Evolutionary conservation across 2,329 filamentous ascomycete species (phyloP).

Genomic region (Metarhizium rileyi): DNA sequence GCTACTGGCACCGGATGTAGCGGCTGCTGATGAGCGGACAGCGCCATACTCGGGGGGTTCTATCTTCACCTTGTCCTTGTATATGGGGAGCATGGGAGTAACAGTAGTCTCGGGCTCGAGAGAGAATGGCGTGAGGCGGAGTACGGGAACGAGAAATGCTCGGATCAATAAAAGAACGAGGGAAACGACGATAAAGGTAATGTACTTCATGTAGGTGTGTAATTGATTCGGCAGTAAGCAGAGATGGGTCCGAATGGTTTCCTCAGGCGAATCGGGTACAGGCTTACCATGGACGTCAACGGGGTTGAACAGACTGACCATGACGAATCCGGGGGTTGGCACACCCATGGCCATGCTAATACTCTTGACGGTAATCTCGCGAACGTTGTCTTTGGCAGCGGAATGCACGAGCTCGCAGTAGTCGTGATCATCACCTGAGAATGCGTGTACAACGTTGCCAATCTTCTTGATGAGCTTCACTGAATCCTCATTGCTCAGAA

Average conservation of each 20-base stretch:
- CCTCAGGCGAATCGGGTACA: conserved; percentile 29
- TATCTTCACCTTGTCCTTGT: conserved; percentile 45
- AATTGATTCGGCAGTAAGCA: conserved; percentile 88
- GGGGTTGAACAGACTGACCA: conserved; percentile 89
- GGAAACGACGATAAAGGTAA: conserved; percentile 46
- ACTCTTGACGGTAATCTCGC: conserved; percentile 91
- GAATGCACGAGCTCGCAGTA: conserved; percentile 87
- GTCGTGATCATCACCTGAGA: conserved; percentile 95
- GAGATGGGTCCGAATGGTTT: conserved; percentile 77
- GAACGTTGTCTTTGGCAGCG: conserved; percentile 52
- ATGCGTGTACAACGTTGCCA: conserved; percentile 75
- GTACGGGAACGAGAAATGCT: conserved; percentile 46
- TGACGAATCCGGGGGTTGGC: conserved; percentile 72
- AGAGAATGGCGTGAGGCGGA: conserved; percentile 44
- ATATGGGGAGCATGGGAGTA: conserved; percentile 28
- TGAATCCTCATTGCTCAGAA: conserved; percentile 69
- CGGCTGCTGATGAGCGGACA: conserved; percentile 1
- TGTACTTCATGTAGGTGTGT: conserved; percentile 73
- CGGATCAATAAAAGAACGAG: conserved; percentile 41
- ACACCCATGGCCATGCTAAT: conserved; percentile 97
- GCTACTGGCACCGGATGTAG: conserved; percentile 12
- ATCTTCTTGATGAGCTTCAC: conserved; percentile 65
- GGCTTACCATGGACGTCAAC: conserved; percentile 52
- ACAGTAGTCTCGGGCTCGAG: conserved; percentile 29
- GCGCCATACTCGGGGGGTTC: conserved; percentile 27